phyloP scores from a whole-genome alignment of 2,329 filamentous ascomycete species.

The Ceratocystis ficicola region DNA sequence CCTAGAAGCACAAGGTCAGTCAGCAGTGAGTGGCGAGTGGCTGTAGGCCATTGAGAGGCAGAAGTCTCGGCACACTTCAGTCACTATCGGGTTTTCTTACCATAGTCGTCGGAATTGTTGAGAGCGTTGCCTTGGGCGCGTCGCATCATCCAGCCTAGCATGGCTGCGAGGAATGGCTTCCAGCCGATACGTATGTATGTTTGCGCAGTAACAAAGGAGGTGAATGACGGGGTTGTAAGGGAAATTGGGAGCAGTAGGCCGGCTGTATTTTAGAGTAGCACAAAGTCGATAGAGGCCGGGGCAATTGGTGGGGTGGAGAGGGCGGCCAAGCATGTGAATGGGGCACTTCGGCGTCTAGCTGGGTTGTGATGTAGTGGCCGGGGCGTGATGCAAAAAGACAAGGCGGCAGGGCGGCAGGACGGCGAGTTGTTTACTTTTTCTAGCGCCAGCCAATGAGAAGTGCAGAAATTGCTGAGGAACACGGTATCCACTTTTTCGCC shows the following conservation, averaged over 20 bases:
- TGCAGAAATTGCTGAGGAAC: background rate
- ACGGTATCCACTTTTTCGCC: background rate
- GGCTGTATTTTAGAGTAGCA: too few relatives aligned
- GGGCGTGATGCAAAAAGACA: background rate
- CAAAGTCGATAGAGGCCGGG: too few relatives aligned
- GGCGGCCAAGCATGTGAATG: too few relatives aligned
- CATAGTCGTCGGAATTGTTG: conserved; percentile 25
- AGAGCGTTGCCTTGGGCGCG: conserved; percentile 34
- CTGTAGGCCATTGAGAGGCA: background rate
- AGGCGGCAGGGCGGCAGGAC: background rate
- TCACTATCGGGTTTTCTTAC: background rate
- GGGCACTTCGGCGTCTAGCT: background rate
- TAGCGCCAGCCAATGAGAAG: background rate
- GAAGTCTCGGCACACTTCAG: background rate
- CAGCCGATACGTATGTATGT: background rate
- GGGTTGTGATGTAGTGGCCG: background rate
- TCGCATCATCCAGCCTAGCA: conserved; percentile 51
- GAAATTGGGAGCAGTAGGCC: too few relatives aligned
- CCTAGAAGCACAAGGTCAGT: conserved; percentile 23
- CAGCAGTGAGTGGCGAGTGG: background rate
- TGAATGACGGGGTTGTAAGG: too few relatives aligned
- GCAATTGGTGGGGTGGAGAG: too few relatives aligned
- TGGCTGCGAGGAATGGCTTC: conserved; percentile 25
- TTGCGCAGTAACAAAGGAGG: too few relatives aligned
- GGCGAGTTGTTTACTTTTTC: conserved; percentile 1